Conservation (phyloP, 148 eudicot genomes). For the Amaranthus cruentus region DNA sequence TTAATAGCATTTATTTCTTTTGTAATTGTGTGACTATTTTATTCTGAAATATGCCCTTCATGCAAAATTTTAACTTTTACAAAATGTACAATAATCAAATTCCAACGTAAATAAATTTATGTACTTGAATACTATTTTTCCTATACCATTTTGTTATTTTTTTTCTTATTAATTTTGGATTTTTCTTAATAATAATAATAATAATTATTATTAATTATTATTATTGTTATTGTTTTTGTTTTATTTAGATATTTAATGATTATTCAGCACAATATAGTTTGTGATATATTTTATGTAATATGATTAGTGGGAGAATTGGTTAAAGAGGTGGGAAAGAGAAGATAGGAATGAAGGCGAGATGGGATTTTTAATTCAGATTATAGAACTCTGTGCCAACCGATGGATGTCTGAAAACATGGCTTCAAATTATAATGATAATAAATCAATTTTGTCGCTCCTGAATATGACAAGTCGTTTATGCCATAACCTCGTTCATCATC, state of each 20-base stretch:
- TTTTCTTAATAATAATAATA: neutral
- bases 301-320: conserved; percentile 67
- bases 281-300: neutral
- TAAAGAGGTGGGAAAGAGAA: conserved; percentile 53
- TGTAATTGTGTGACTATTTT: neutral
- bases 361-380: conserved; percentile 43
- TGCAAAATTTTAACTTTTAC: too few relatives aligned
- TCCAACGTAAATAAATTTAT: neutral
- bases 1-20: neutral
- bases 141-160: neutral
- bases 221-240: neutral
- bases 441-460: conserved; percentile 27
- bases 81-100: too few relatives aligned
- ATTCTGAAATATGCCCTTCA: neutral
- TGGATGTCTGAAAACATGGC: conserved; percentile 26
- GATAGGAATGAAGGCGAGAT: conserved; percentile 46
- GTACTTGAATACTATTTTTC: neutral
- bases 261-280: too few relatives aligned
- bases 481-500: conserved; percentile 34
- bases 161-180: neutral
- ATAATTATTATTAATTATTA: too few relatives aligned
- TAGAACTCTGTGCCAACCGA: conserved; percentile 38
- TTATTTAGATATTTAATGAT: neutral
- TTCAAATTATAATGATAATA: conserved; percentile 25
- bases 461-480: conserved; percentile 45